Evolutionary conservation across 1,284 basidiomycete genomes (phyloP), one percentile per base, ranked within the genome.

Genomic region (Cryptococcus jaspeensis): DNA sequence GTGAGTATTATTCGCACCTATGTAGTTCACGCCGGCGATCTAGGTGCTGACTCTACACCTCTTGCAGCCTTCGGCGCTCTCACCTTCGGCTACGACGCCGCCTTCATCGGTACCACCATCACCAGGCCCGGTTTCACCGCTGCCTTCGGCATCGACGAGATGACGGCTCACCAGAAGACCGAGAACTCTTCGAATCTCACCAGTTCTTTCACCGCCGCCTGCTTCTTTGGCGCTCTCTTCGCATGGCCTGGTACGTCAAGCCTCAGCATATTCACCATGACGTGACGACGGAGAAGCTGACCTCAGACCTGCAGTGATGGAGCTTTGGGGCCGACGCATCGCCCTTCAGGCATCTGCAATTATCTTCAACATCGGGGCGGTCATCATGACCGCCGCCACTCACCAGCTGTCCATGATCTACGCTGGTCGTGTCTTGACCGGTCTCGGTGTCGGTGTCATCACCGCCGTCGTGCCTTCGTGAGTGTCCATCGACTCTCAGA

Each of bases 61-160:
- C 41, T 20, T 11, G 12, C 16, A 52, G 55, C 55, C 8, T 51
- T 38, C 18, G 55, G 55, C 28, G 55, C 55, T 35, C 43, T 56
- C 36, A 56, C 55, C 2, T 56, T 56, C 38, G 55, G 55, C 12
- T 56, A 78, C 55, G 81, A 82, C 59, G 76, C 73, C 20, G 80
- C 81, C 5, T 82, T 82, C 62, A 78, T 82, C 56, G 81, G 80
- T 66, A 72, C 70, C 0, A 73, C 75, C 3, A 55, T 55, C 47
- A 50, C 53, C 16, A 11, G 53, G 35, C 47, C 53, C 1, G 46
- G 46, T n/a, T 83, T 83, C 72, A 76, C 77, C 52, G 58, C 59
- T 20, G 78, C 79, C 39, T 83, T 62, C 73, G 75, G 61, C 2
- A 72, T 80, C n/a, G 64, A 67, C 23, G 65, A 64, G 1, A 73